phyloP scores from a whole-genome alignment of 495 filamentous ascomycete genomes.

The Talaromyces proteolyticus region DNA sequence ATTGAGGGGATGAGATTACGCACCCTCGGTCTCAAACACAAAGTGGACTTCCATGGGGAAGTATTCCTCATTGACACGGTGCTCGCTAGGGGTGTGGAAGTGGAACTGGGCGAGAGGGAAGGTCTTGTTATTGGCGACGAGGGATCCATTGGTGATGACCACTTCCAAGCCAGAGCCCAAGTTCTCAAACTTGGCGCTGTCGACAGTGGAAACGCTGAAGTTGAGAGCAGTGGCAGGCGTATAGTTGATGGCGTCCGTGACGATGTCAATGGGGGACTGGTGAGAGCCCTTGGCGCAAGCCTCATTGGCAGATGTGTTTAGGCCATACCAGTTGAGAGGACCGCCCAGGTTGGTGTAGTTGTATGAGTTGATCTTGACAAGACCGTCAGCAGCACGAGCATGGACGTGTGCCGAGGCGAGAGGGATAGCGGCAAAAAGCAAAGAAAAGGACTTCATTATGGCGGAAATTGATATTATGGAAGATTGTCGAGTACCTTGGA shows the following conservation, averaged over 20 bases:
- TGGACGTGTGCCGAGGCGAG: neutral
- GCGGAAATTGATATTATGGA: neutral
- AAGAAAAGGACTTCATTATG: neutral
- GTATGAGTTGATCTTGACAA: neutral
- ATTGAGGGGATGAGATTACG: conserved; percentile 4
- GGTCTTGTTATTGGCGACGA: conserved; percentile 29
- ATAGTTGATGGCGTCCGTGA: conserved; percentile 27
- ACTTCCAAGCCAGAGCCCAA: conserved; percentile 56
- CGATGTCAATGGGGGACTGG: conserved; percentile 59
- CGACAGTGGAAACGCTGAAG: conserved; percentile 30
- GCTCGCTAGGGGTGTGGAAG: conserved; percentile 66
- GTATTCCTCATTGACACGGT: conserved; percentile 49
- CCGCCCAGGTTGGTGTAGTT: conserved; percentile 45
- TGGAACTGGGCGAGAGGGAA: conserved; percentile 61
- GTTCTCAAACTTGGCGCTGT: conserved; percentile 50
- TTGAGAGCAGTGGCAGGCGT: conserved; percentile 23
- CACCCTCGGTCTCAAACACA: conserved; percentile 49
- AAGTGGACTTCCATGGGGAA: conserved; percentile 61
- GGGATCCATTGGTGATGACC: conserved; percentile 34
- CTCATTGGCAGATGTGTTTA: conserved; percentile 36
- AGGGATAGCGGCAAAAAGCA: neutral
- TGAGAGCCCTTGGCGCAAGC: conserved; percentile 46
- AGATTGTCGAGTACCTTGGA: neutral
- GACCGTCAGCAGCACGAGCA: neutral
- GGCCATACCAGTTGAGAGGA: conserved; percentile 52